These are phyloP conservation scores for Hericium rajendrae DNA, from an alignment of 768 basidiomycete species.

Conservation along the genomic window DNA sequence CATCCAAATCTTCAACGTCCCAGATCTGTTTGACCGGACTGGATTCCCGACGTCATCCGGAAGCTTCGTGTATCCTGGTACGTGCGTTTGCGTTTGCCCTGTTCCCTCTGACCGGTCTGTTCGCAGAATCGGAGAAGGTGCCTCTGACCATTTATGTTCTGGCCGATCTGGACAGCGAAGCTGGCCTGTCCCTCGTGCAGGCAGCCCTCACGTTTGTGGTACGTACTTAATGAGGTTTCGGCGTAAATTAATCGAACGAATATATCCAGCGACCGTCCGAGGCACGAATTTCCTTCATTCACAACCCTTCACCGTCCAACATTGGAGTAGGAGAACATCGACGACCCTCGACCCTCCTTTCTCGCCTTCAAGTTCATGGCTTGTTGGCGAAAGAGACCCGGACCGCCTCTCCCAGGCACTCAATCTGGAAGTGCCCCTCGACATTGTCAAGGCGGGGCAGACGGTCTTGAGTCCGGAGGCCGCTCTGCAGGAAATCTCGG, in stretches of 20 bases:
- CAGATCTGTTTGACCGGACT: conserved; percentile 39
- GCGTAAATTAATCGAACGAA: conserved; percentile 1
- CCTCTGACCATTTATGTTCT: conserved; percentile 55
- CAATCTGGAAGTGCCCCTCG: conserved; percentile 16
- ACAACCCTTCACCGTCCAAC: conserved; percentile 42
- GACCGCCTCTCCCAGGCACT: conserved; percentile 31
- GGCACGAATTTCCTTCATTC: conserved; percentile 58
- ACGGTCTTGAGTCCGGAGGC: conserved; percentile 26
- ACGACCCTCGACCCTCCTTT: conserved; percentile 36
- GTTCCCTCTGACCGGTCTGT: conserved; percentile 15
- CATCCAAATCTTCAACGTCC: conserved; percentile 45
- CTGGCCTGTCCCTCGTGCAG: conserved; percentile 47
- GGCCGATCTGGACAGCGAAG: conserved; percentile 63
- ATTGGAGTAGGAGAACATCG: conserved; percentile 13
- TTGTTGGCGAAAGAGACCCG: conserved; percentile 31
- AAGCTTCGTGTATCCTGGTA: conserved; percentile 60
- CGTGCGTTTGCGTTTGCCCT: conserved; percentile 13
- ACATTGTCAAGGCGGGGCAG: conserved; percentile 25
- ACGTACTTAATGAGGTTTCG: conserved; percentile 14
- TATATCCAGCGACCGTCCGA: conserved; percentile 29
- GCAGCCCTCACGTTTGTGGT: conserved; percentile 64
- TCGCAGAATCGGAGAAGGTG: conserved; percentile 15
- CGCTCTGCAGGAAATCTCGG: conserved; percentile 25
- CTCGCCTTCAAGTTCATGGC: conserved; percentile 36
- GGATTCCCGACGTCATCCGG: conserved; percentile 32